These are phyloP conservation scores for Pleurotus platypus DNA, from an alignment of 768 basidiomycete genomes.

Conservation along the genomic window DNA sequence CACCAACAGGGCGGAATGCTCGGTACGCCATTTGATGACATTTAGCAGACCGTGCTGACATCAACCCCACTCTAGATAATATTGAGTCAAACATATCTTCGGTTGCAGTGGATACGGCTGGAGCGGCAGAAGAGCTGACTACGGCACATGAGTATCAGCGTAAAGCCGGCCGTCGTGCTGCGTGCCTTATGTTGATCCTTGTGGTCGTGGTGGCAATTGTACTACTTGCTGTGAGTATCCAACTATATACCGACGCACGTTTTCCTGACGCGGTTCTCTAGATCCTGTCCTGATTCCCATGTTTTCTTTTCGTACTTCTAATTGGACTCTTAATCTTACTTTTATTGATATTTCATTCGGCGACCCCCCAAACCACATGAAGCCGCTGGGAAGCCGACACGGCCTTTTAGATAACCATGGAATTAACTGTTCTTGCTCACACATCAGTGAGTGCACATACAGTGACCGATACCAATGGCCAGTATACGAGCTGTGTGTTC, in stretches of 20 bases:
- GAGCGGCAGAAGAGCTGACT: conserved; percentile 81
- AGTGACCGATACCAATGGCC: too few species aligned
- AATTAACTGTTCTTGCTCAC: too few species aligned
- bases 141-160: conserved; percentile 93
- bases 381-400: too few species aligned
- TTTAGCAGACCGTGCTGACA: background rate
- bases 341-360: too few species aligned
- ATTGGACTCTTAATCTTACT: too few species aligned
- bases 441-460: too few species aligned
- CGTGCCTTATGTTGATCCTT: conserved; percentile 86
- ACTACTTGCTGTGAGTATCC: conserved; percentile 77
- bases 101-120: conserved; percentile 76
- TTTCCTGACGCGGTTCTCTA: background rate
- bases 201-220: conserved; percentile 86
- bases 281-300: too few species aligned
- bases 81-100: conserved; percentile 92
- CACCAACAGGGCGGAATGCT: conserved; percentile 93
- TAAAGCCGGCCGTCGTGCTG: conserved; percentile 85
- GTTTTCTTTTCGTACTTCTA: too few species aligned
- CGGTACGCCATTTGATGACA: conserved; percentile 48
- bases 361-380: too few species aligned
- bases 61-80: conserved; percentile 57
- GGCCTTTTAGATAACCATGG: too few species aligned
- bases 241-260: background rate
- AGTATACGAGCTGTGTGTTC: too few species aligned